Evolutionary conservation across 1,284 basidiomycete genomes (phyloP).

Genomic region (Taiwanofungus camphoratus): DNA sequence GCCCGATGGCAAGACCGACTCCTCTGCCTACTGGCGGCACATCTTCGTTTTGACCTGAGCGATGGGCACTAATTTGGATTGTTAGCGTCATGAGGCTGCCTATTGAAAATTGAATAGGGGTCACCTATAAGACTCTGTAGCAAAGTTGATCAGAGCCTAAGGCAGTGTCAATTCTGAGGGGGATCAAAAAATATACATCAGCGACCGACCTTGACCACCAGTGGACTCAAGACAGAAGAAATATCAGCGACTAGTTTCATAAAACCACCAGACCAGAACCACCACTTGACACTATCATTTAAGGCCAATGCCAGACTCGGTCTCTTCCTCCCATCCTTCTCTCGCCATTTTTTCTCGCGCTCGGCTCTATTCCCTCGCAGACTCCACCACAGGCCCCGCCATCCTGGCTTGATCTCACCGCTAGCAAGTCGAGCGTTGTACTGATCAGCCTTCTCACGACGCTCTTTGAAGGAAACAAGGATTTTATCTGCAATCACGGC

Average conservation of each 20-base stretch:
- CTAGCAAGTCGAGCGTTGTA: conserved; percentile 66
- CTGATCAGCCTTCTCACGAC: conserved; percentile 51
- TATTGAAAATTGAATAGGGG: conserved; percentile 1
- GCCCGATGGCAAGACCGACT: conserved; percentile 67
- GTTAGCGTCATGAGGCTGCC: not conserved
- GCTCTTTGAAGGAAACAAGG: conserved; percentile 56
- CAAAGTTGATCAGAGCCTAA: conserved; percentile 75
- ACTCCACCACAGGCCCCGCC: conserved; percentile 55
- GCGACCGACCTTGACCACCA: conserved; percentile 61
- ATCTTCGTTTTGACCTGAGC: conserved; percentile 32
- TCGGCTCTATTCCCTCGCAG: conserved; percentile 46
- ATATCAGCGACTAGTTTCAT: conserved; percentile 75
- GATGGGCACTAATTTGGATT: conserved; percentile 32
- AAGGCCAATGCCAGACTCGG: conserved; percentile 73
- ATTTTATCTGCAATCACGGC: conserved; percentile 60
- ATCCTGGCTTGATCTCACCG: conserved; percentile 59
- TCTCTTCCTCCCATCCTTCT: conserved; percentile 54
- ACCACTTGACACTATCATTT: conserved; percentile 77
- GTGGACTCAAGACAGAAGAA: conserved; percentile 68
- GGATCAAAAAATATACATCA: not conserved
- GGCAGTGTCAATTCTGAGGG: not conserved
- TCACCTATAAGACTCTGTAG: conserved; percentile 51
- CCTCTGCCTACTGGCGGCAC: conserved; percentile 65
- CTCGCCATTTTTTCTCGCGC: conserved; percentile 60
- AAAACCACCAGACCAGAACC: conserved; percentile 78